Conservation (phyloP, 495 filamentous ascomycete genomes). For the Xylona heveae region DNA sequence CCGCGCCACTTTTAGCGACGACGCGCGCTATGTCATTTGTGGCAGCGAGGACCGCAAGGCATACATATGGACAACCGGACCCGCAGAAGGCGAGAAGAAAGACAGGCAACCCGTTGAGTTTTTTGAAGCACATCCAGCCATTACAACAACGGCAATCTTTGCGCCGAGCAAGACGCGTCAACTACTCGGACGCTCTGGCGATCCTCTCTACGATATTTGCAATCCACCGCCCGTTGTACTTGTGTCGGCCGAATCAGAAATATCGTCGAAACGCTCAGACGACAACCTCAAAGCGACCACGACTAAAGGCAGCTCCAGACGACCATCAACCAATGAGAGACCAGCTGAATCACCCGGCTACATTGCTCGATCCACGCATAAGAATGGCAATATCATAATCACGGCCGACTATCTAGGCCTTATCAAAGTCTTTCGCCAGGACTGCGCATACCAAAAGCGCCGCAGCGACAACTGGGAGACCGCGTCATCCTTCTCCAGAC, state of each 20-base stretch:
- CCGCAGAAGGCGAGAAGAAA: slow-evolving; percentile 34
- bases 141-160: slow-evolving; percentile 71
- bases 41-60: slow-evolving; percentile 80
- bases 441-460: slow-evolving; percentile 56
- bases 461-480: slow-evolving; percentile 42
- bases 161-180: slow-evolving; percentile 64
- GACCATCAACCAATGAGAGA: slow-evolving; percentile 26
- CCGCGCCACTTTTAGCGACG: slow-evolving; percentile 70
- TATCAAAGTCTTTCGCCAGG: slow-evolving; percentile 88
- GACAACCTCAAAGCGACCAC: slow-evolving; percentile 8
- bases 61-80: slow-evolving; percentile 66
- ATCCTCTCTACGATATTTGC: slow-evolving; percentile 89
- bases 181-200: slow-evolving; percentile 56
- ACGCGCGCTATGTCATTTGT: slow-evolving; percentile 72
- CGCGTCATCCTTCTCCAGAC: slow-evolving; percentile 50
- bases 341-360: slow-evolving; percentile 51
- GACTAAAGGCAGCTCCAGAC: slow-evolving; percentile 21
- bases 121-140: slow-evolving; percentile 74
- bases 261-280: slow-evolving; percentile 19
- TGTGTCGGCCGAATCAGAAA: slow-evolving; percentile 37
- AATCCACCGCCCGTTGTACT: slow-evolving; percentile 87
- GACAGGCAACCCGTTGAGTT: slow-evolving; percentile 67
- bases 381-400: slow-evolving; percentile 77
- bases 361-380: slow-evolving; percentile 50
- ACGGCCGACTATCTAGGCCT: slow-evolving; percentile 72